Conservation (phyloP, 805 yeast species). For the Candida coleopterorum region DNA sequence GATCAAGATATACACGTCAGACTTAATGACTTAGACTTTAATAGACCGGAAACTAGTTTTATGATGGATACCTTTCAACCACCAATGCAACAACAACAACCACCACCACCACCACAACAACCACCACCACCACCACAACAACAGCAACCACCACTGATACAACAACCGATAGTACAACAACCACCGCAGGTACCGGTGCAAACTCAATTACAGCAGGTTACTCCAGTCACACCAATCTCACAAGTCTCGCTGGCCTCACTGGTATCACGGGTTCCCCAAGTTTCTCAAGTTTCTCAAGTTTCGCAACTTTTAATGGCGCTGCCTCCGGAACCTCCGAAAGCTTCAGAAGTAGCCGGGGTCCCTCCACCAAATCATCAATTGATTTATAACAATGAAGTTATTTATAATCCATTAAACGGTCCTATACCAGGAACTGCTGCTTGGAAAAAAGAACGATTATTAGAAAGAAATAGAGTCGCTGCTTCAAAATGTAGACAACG, state of each 20-base stretch:
- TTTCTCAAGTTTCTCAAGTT: not conserved
- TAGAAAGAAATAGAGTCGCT: conserved; percentile 63
- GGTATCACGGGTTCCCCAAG: not conserved
- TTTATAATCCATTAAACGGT: conserved; percentile 48
- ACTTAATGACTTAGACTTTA: conserved; percentile 7
- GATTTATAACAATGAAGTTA: conserved; percentile 52
- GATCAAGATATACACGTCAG: conserved; percentile 6
- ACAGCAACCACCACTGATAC: not conserved
- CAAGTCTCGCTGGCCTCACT: too few relatives aligned
- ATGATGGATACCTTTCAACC: not conserved
- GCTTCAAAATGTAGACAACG: conserved; percentile 67
- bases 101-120: conserved; percentile 11
- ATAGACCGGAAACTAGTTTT: conserved; percentile 4
- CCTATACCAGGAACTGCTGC: conserved; percentile 60
- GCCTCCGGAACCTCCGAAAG: not conserved
- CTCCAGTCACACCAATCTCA: not conserved
- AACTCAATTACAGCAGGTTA: not conserved
- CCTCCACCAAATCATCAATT: conserved; percentile 48
- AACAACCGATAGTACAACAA: not conserved
- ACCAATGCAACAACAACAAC: not conserved
- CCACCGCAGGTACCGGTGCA: not conserved
- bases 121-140: conserved; percentile 11
- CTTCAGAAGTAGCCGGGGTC: conserved; percentile 30
- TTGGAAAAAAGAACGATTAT: conserved; percentile 61
- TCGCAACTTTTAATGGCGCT: too few relatives aligned